Evolutionary conservation across 139 green algal genomes (phyloP), one percentile per base, ranked within the genome.

Genomic region (Ettlia oleoabundans): DNA sequence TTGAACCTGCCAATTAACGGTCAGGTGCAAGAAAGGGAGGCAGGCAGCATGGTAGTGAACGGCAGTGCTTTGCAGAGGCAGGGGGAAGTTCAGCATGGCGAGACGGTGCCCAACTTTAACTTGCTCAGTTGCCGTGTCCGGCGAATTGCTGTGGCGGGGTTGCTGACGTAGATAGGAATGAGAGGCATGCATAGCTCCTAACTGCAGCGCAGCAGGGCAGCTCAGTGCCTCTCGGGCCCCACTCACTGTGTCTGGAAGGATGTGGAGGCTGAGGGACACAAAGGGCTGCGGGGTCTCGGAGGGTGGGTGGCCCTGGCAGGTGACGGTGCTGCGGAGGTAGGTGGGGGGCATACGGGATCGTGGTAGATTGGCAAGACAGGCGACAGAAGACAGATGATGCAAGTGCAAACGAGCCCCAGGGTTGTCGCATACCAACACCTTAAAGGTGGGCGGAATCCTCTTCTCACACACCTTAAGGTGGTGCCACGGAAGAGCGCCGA

Each of bases 221-320:
- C 38, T 30, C 38, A 21, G 21, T 38, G 38, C 67, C 7, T 40
- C 38, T 35, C 32, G 22, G 18, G 40, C 67, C 0, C 19, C 37
- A 38, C 74, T 74, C 40, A 88, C 76, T 15, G 21, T 73, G 37
- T 82, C 72, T 10, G 33, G 35, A 13, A 85, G 40, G 9, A 95
- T 90, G 83, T 92, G 83, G 63, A 95, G 80, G 64, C 92, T 86
- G 77, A 96, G 51, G 75, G 92, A 88, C 40, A 78, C 92, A 82
- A 96, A 97, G 68, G 89, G 82, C 86, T 95, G 70, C 40, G 92
- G 75, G 3, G 91, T 97, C 77, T 89, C 86, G 53, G 79, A 90
- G 18, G 88, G 77, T 40, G 41, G 61, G 55, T 55, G 47, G 21
- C 84, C 84, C 40, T 62, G 38, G 41, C 84, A 85, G 18, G 78